These are phyloP conservation scores for Leccinum fuscescens DNA, from an alignment of 1,284 basidiomycete genomes.

Conservation along the genomic window DNA sequence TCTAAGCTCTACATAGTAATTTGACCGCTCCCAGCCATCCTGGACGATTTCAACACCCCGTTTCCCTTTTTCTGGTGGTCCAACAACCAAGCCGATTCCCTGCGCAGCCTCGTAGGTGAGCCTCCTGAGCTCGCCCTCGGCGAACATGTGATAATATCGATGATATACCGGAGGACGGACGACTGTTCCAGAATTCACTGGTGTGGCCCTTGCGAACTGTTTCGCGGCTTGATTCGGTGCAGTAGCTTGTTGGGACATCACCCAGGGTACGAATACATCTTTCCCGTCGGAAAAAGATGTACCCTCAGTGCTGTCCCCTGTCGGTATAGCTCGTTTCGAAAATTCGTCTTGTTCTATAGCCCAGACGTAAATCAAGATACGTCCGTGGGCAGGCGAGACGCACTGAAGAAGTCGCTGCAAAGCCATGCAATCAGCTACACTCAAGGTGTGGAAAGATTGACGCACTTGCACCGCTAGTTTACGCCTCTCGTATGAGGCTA, in stretches of 20 bases:
- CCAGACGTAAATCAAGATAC: conserved; percentile 97
- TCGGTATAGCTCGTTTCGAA: conserved; percentile 69
- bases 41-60: conserved; percentile 64
- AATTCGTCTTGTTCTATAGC: conserved; percentile 89
- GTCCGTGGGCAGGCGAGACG: conserved; percentile 64
- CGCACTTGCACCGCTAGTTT: conserved; percentile 68
- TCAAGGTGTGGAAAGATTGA: background rate
- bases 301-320: conserved; percentile 1
- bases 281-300: conserved; percentile 32
- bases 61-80: conserved; percentile 26
- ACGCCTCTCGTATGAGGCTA: conserved; percentile 76
- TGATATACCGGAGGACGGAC: conserved; percentile 54
- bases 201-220: conserved; percentile 1
- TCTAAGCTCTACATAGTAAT: conserved; percentile 73
- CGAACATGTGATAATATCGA: conserved; percentile 94
- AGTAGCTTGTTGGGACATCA: conserved; percentile 37
- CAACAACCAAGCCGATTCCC: conserved; percentile 56
- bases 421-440: conserved; percentile 2
- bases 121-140: conserved; percentile 67
- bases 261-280: conserved; percentile 78
- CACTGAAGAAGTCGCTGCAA: conserved; percentile 62
- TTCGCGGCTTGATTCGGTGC: conserved; percentile 17
- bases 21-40: conserved; percentile 85
- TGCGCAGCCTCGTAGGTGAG: conserved; percentile 64
- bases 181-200: background rate